Base-by-base conservation (phyloP, 1,139 yeast species). In the Geotrichum bryndzae region DNA sequence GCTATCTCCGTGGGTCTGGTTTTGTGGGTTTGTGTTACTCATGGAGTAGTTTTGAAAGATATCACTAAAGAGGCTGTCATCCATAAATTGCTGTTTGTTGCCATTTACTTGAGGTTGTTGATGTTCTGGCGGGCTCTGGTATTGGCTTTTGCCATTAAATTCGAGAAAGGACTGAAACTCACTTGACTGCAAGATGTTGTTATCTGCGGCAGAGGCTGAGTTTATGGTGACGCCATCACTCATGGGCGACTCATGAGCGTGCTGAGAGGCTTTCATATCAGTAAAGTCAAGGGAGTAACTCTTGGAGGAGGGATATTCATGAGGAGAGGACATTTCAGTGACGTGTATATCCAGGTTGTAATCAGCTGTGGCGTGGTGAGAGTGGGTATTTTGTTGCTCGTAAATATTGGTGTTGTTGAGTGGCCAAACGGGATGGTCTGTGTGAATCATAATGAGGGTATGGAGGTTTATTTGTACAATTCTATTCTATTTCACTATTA, bases 151-250 rank as follows among this genome's bases (percentile, higher is more conserved):
- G 33, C 51, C 23, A 7, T 52, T 55, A 35, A 56, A 56, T 29
- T 56, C 58, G n/a, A 56, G 54, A 51, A 56, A 56, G 13, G 58
- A 50, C 54, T 56, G 58, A 18, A 51, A 51, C 51, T 56, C 58
- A 13, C 35, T n/a, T n/a, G 54, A 15, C 25, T 50, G 45, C 22
- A 56, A 38, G 48, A 48, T n/a, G 41, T 25, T 51, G 11, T 22
- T 11, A 31, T 56, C 58, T 35, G 45, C 45, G 11, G 45, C 15
- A 35, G 45, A 5, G n/a, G 7, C 45, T 35, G 45, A 35, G 45
- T 35, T 35, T 11, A 33, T 33, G 7, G 38, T 33, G 15, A 35
- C 13, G 45, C n/a, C 11, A n/a, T 10, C 13, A 10, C 13, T n/a
- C 13, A 10, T 10, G 13, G 45, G 45, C 45, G 15, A 11, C n/a